Base-by-base conservation (phyloP, 2,329 filamentous ascomycete species). In the Albophoma yamanashiensis region DNA sequence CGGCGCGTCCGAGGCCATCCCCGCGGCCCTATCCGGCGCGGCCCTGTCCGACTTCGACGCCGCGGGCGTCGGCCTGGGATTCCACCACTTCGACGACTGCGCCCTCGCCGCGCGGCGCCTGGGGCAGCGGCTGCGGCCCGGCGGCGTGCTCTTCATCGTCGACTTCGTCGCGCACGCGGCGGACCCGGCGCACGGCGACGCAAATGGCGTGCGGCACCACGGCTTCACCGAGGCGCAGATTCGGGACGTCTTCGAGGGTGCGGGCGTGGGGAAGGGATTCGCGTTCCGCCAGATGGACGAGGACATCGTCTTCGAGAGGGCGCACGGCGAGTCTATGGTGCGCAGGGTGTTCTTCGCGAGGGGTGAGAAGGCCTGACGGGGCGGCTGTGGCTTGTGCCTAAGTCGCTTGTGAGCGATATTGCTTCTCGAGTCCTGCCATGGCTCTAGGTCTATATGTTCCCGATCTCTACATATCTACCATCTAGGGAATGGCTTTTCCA, bases 41-140 rank as follows among this genome's bases (percentile, higher is more conserved):
- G 79, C 85, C 39, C 91, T 89, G 75, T 82, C 79, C 69, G 78
- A 84, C 68, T 91, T 93, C 68, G 89, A 93, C 70, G 68, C 88
- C 42, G 82, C 82, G 7, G 80, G 79, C 50, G 81, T 89, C 22
- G 85, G 85, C 40, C 72, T 85, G 52, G 85, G 83, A 1, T 81
- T 87, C 64, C 86, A 89, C 70, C 87, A 90, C 70, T 87, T 90
- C 59, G 81, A 84, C 62, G 78, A 91, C 66, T 84, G 87, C 4
- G 76, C 75, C 2, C 73, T 86, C 38, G 83, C 85, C 0, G 80
- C 87, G 6, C 74, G 74, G 62, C 77, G 82, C 56, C 74, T 92
- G 42, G 82, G 78, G 4, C 77, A 83, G 67, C 80, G 88, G 12
- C 74, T 92, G 61, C 81, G 79, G 63, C 80, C 81, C 3, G 87